Evolutionary conservation across 2,329 filamentous ascomycete species (phyloP).

Genomic region (Ceratocystis cacaofunesta): DNA sequence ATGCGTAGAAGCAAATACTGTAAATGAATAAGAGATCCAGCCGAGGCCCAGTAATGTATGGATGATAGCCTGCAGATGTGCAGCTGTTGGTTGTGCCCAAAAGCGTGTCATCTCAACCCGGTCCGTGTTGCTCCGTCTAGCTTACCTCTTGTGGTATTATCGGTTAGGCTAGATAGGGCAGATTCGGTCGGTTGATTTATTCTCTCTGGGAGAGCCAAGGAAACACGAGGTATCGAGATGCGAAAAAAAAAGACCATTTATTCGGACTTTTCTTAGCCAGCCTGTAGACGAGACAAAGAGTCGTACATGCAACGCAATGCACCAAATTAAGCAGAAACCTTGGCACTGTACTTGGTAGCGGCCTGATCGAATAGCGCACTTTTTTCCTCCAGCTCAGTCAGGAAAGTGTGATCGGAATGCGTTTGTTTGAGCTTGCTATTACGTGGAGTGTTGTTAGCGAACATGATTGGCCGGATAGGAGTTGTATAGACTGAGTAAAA

Average conservation of each 20-base stretch:
- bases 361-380: conserved; percentile 75
- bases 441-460: conserved; percentile 19
- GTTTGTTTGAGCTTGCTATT: conserved; percentile 39
- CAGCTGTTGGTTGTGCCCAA: neutral
- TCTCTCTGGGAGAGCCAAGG: neutral
- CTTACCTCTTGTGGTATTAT: neutral
- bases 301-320: neutral
- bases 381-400: conserved; percentile 70
- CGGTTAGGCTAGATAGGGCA: no score
- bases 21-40: neutral
- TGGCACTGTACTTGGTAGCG: conserved; percentile 72
- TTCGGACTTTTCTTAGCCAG: neutral
- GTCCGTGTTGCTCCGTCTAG: neutral
- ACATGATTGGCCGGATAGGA: no score
- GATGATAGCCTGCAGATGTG: no score
- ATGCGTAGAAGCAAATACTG: neutral
- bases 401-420: conserved; percentile 52
- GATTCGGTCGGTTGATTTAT: neutral
- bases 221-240: neutral
- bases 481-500: no score
- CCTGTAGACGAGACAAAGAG: neutral
- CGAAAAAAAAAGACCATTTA: neutral
- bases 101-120: neutral
- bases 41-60: neutral
- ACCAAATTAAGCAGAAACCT: conserved; percentile 34